These are phyloP conservation scores for Pseudofabraea citricarpa DNA, from an alignment of 2,329 filamentous ascomycete species.

Conservation along the genomic window DNA sequence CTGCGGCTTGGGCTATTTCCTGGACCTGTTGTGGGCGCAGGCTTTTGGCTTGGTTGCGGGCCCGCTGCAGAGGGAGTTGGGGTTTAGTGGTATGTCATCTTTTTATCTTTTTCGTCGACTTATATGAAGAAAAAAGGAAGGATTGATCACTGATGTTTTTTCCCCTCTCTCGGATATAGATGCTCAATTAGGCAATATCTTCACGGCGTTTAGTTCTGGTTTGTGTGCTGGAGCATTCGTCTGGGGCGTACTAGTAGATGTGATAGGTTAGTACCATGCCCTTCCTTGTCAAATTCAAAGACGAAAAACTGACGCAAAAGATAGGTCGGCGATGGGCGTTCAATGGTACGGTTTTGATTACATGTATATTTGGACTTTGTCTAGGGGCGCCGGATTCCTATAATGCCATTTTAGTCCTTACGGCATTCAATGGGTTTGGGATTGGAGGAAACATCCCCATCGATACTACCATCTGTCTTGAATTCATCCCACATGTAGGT, in stretches of 20 bases:
- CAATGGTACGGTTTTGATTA: conserved; percentile 18
- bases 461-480: conserved; percentile 22
- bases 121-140: too few relatives aligned
- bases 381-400: conserved; percentile 15
- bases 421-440: conserved; percentile 17
- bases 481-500: conserved; percentile 20
- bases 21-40: conserved; percentile 22
- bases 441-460: conserved; percentile 25
- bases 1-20: conserved; percentile 23
- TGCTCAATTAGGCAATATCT: conserved; percentile 13
- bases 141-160: too few relatives aligned
- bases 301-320: not conserved
- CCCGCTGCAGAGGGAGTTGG: conserved; percentile 16
- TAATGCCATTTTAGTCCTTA: conserved; percentile 12
- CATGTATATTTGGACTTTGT: conserved; percentile 15
- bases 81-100: conserved; percentile 10
- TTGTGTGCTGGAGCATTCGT: conserved; percentile 17
- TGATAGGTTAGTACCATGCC: conserved; percentile 13
- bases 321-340: conserved; percentile 20
- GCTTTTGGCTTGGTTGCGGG: conserved; percentile 19
- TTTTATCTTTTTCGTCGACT: too few relatives aligned
- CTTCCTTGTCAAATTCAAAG: not conserved
- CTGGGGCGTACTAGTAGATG: conserved; percentile 19
- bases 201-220: conserved; percentile 16
- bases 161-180: too few relatives aligned